Conservation (phyloP, 768 basidiomycete species). For the Chalciporus sphaerocephalus region DNA sequence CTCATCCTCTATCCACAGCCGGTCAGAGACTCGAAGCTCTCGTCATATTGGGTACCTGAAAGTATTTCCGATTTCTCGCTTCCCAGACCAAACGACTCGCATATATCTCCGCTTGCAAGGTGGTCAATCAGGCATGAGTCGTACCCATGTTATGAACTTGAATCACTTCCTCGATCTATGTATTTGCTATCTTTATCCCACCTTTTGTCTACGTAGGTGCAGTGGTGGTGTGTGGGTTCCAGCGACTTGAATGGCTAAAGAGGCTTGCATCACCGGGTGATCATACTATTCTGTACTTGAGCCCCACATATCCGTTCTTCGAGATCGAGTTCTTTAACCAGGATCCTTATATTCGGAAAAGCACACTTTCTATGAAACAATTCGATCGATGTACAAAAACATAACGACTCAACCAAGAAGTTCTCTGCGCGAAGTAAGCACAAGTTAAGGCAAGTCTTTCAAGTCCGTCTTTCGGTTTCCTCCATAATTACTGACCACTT, state of each 20-base stretch:
- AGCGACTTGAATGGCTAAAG: conserved; percentile 30
- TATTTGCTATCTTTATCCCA: conserved; percentile 11
- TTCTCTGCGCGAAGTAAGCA: no score
- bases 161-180: conserved; percentile 25
- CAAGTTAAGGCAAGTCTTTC: no score
- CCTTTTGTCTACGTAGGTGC: conserved; percentile 25
- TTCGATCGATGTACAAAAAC: no score
- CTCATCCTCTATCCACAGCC: conserved; percentile 3
- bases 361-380: no score
- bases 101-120: conserved; percentile 3
- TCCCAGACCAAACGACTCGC: not conserved
- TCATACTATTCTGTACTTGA: no score
- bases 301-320: no score
- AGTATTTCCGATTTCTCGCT: conserved; percentile 2
- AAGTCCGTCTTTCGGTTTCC: no score
- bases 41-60: conserved; percentile 11
- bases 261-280: conserved; percentile 14
- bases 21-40: conserved; percentile 13
- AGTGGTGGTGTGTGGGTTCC: conserved; percentile 21
- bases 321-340: no score
- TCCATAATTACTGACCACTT: no score
- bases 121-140: conserved; percentile 19
- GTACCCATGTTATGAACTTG: conserved; percentile 15
- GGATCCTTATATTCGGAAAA: no score
- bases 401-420: no score